A percentile compares a stretch with the other conserved stretches of the same genome.
Conservation (phyloP, 345 rosid species). For the Erucastrum elatum region DNA sequence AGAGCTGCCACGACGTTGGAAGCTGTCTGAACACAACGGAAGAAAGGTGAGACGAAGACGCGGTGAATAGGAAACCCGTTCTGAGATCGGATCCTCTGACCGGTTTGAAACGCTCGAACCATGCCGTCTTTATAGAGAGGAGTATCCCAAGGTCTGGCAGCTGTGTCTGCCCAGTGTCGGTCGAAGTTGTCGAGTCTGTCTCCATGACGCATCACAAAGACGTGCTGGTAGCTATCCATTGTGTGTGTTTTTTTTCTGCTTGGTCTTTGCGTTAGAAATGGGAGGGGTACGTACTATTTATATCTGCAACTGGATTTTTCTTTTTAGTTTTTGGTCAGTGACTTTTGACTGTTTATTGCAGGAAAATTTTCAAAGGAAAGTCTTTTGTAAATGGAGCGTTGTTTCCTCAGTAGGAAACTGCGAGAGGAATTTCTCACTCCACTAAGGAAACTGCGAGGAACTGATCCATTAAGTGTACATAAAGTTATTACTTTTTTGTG, state of each 20-base stretch:
- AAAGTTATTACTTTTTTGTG: not conserved
- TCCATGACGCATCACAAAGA: slow-evolving; percentile 86
- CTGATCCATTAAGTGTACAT: not conserved
- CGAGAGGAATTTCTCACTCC: not conserved
- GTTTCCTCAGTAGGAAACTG: slow-evolving; percentile 5
- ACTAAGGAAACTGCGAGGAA: slow-evolving; percentile 19
- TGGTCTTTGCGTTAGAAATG: not conserved
- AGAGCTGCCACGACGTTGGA: slow-evolving; percentile 51
- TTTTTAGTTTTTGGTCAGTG: not conserved
- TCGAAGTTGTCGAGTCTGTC: slow-evolving; percentile 64
- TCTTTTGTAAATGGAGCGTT: not conserved
- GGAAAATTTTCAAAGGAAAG: not conserved
- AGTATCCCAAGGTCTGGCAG: slow-evolving; percentile 75
- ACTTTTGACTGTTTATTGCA: not conserved
- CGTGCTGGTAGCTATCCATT: slow-evolving; percentile 46
- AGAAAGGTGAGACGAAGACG: slow-evolving; percentile 76
- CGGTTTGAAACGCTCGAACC: slow-evolving; percentile 51
- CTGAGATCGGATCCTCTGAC: slow-evolving; percentile 43
- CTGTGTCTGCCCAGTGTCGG: slow-evolving; percentile 49
- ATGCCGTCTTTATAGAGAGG: slow-evolving; percentile 52
- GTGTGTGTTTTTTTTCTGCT: not conserved
- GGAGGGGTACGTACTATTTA: not conserved
- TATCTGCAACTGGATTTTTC: not conserved
- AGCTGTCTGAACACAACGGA: slow-evolving; percentile 83
- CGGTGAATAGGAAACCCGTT: slow-evolving; percentile 68